Conservation (phyloP, 495 filamentous ascomycete species). For the Podospora sp. region DNA sequence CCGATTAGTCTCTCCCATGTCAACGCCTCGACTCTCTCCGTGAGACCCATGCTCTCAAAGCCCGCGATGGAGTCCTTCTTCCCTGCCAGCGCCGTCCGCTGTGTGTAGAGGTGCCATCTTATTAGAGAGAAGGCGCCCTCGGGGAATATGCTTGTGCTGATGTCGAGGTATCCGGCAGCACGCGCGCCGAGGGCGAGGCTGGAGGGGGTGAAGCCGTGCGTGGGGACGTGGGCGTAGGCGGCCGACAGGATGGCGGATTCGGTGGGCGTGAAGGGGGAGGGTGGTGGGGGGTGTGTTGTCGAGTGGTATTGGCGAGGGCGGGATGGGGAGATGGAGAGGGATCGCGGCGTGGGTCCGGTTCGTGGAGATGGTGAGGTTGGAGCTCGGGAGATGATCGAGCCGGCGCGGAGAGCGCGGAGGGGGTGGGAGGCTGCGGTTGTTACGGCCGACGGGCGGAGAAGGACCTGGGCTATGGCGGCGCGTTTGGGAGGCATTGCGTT, state of each 20-base stretch:
- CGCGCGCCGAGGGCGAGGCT: constrained; percentile 76
- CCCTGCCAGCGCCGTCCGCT: constrained; percentile 50
- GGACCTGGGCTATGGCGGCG: not conserved
- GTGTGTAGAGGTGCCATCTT: constrained; percentile 74
- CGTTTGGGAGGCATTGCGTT: not conserved
- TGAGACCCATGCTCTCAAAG: constrained; percentile 41
- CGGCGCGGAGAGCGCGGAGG: not conserved
- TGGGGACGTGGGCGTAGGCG: constrained; percentile 75
- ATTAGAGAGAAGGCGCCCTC: constrained; percentile 79
- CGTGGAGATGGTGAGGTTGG: not conserved
- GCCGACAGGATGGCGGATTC: constrained; percentile 80
- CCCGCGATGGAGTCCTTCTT: constrained; percentile 30
- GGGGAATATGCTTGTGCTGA: constrained; percentile 79
- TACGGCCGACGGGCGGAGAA: not conserved
- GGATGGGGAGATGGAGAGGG: not conserved
- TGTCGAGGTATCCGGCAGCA: constrained; percentile 82
- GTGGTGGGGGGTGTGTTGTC: constrained; percentile 18
- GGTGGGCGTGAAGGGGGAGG: constrained; percentile 62
- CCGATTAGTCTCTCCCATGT: constrained; percentile 71
- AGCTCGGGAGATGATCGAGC: not conserved
- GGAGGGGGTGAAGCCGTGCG: constrained; percentile 74
- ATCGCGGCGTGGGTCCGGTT: not conserved
- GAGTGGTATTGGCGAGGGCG: constrained; percentile 26
- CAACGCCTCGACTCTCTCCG: constrained; percentile 62
- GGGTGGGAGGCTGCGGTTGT: not conserved